Percentiles rank a stretch among this genome's conserved stretches.
Evolutionary conservation across 2,329 filamentous ascomycete species (phyloP).

Genomic region (Phyllosticta citribraziliensis): DNA sequence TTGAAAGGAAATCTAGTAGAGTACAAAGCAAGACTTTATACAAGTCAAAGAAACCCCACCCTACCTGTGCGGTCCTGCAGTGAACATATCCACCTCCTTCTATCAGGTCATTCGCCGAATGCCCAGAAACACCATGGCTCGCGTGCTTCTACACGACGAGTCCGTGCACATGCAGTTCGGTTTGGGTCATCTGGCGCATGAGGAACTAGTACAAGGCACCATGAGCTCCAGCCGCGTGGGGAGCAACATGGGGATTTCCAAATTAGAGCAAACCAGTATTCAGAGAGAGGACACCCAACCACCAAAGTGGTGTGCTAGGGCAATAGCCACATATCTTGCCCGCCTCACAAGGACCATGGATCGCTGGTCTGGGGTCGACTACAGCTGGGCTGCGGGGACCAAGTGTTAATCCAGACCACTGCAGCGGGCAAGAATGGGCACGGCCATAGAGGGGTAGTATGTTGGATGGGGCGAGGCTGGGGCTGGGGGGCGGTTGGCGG

Average conservation of each 20-base stretch:
- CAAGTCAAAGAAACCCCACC: background rate
- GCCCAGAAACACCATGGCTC: background rate
- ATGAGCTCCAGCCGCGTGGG: background rate
- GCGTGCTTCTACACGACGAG: background rate
- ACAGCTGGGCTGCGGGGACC: background rate
- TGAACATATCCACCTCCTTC: background rate
- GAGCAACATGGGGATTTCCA: background rate
- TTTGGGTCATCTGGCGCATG: background rate
- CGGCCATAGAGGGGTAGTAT: background rate
- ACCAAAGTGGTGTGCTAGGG: background rate
- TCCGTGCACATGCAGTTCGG: background rate
- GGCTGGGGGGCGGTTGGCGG: constrained; percentile 1
- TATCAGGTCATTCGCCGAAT: constrained; percentile 7
- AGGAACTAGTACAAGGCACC: background rate
- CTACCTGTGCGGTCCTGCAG: constrained; percentile 1
- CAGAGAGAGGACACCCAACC: background rate
- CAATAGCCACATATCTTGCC: background rate
- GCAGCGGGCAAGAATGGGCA: background rate
- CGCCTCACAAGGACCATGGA: background rate
- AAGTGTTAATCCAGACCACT: background rate
- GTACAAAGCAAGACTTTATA: constrained; percentile 3
- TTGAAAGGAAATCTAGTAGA: background rate
- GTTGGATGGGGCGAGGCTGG: constrained; percentile 6
- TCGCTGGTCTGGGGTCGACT: background rate
- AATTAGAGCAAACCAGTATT: background rate